These are phyloP conservation scores for Lepiota brunneoincarnata DNA, from an alignment of 768 basidiomycete genomes.

Conservation along the genomic window DNA sequence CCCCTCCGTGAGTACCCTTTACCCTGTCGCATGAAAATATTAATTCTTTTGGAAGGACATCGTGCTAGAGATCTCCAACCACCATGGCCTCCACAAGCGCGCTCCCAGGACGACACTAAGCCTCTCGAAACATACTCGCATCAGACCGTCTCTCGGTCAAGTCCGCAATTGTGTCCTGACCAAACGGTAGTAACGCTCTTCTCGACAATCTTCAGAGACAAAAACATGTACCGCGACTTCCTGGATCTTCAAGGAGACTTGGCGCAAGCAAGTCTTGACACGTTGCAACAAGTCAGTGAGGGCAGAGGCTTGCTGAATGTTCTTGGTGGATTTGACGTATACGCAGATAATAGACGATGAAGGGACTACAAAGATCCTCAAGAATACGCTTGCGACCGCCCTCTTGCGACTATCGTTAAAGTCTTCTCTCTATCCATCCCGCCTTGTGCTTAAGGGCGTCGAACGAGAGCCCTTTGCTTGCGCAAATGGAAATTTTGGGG, in stretches of 20 bases:
- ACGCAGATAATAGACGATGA: conserved; percentile 1
- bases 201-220: neutral
- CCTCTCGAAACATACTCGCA: neutral
- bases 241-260: neutral
- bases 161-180: neutral
- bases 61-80: too few species aligned
- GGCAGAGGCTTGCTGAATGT: too few species aligned
- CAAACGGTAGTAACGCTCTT: neutral
- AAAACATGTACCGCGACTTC: conserved; percentile 3
- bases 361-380: neutral
- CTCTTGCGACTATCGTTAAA: conserved; percentile 8
- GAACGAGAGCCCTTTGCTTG: conserved; percentile 9
- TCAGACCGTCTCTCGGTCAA: neutral
- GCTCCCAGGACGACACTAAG: neutral
- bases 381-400: conserved; percentile 1
- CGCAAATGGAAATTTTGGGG: conserved; percentile 18
- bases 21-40: too few species aligned
- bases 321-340: neutral
- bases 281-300: conserved; percentile 7
- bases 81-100: neutral
- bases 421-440: conserved; percentile 5
- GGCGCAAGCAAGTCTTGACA: conserved; percentile 1
- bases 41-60: too few species aligned
- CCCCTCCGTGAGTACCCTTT: neutral
- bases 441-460: conserved; percentile 1